Evolutionary conservation across 345 rosid species (phyloP), one percentile per base, ranked within the genome.

Genomic region (Trapa incisa): DNA sequence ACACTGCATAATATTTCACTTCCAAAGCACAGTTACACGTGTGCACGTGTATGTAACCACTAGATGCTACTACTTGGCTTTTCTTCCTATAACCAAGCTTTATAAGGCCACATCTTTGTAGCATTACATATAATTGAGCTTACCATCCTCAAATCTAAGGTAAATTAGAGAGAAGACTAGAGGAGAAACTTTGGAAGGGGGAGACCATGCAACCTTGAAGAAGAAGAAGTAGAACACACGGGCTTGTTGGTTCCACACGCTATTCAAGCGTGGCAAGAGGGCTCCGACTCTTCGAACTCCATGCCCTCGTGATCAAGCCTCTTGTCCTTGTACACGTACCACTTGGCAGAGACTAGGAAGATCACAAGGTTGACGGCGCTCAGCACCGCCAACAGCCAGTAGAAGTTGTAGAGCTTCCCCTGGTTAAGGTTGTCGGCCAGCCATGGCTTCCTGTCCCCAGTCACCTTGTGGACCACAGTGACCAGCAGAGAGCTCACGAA

Each of bases 241-340:
- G 35, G 60, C 1, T 22, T 6, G 4, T 22, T n/a, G 60, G 6
- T 4, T 41, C 43, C 43, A 1, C 43, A 35, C 10, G 5, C 60
- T 22, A 5, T 8, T 37, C 64, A 61, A 65, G 68, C 79, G 69
- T 88, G 95, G 74, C 83, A 68, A 42, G 74, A 62, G 38, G 80
- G 73, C 39, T 70, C 84, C 3, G 62, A 72, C 58, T 88, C 95
- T 64, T 85, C 92, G 76, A 88, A 13, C 68, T 87, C 92, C 68
- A 88, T 78, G 38, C 97, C 96, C 22, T 68, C 81, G 0, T 78
- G 89, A 10, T 85, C 94, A 60, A 94, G 79, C 74, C 91, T 87
- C 78, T 81, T 85, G 60, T 94, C 96, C 83, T 86, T 91, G 84
- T 94, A 94, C 35, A 94, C 95, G 50, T 91, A 94, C 92, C 97